These are phyloP conservation scores for Staphylotrichum longicolle DNA, from an alignment of 495 filamentous ascomycete species.

Conservation along the genomic window DNA sequence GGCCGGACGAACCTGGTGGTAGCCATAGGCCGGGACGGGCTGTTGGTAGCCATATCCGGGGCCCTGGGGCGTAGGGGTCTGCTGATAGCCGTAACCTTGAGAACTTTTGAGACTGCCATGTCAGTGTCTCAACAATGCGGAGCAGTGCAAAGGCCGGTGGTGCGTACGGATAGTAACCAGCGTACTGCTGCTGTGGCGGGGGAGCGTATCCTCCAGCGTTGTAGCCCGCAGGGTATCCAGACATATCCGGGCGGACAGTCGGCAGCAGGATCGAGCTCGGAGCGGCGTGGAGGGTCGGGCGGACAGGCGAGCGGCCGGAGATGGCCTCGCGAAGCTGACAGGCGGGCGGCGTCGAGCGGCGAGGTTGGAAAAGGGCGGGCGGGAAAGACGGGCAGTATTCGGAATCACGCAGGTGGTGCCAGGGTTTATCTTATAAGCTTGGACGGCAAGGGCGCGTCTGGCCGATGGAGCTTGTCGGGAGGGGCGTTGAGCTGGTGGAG, in stretches of 20 bases:
- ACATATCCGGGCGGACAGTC: constrained; percentile 25
- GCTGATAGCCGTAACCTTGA: constrained; percentile 29
- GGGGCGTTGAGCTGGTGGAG: background rate
- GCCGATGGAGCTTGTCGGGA: background rate
- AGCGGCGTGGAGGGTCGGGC: background rate
- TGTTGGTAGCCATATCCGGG: constrained; percentile 52
- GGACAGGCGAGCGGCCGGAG: constrained; percentile 6
- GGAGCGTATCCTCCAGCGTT: constrained; percentile 39
- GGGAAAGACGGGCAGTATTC: background rate
- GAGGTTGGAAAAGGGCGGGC: background rate
- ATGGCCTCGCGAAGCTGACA: constrained; percentile 3
- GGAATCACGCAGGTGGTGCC: background rate
- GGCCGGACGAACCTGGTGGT: constrained; percentile 26
- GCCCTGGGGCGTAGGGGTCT: constrained; percentile 28
- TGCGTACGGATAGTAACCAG: constrained; percentile 44
- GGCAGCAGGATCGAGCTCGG: background rate
- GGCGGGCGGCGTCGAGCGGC: constrained; percentile 5
- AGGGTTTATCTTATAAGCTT: background rate
- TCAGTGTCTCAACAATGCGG: constrained; percentile 3
- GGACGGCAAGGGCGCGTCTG: background rate
- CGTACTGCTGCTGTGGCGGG: constrained; percentile 38
- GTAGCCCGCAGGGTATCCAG: constrained; percentile 45
- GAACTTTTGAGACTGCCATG: constrained; percentile 13
- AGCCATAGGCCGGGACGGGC: constrained; percentile 38
- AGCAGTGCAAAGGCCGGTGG: constrained; percentile 4